These are phyloP conservation scores for Paramecium primaurelia DNA, from an alignment of 73 alveolate species.

Conservation along the genomic window DNA sequence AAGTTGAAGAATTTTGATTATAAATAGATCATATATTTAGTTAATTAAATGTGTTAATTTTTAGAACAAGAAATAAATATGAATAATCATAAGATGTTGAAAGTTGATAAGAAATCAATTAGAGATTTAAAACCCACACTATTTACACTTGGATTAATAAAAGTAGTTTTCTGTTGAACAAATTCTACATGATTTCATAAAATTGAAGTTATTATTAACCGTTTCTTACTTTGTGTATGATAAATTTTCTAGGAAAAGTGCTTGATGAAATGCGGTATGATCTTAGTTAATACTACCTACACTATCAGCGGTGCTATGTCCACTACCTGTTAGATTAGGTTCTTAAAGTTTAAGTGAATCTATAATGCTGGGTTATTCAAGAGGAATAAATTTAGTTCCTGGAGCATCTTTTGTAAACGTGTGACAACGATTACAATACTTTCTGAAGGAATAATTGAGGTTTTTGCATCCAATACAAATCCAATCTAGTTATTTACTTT, in stretches of 20 bases:
- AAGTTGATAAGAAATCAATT: neutral
- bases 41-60: neutral
- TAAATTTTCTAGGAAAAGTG: neutral
- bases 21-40: neutral
- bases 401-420: neutral
- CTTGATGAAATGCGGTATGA: neutral
- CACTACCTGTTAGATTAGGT: slow-evolving; percentile 7
- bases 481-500: slow-evolving; percentile 79
- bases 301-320: slow-evolving; percentile 16
- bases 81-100: neutral
- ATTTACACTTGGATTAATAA: slow-evolving; percentile 3
- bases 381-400: neutral
- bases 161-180: slow-evolving; percentile 8
- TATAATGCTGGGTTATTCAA: neutral
- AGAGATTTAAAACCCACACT: neutral
- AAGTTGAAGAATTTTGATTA: neutral
- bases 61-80: neutral
- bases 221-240: neutral
- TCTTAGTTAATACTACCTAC: neutral
- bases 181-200: neutral
- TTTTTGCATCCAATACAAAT: slow-evolving; percentile 78
- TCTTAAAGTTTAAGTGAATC: slow-evolving; percentile 26
- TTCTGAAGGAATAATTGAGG: slow-evolving; percentile 84
- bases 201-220: neutral
- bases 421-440: slow-evolving; percentile 85